Evolutionary conservation across 2,329 filamentous ascomycete species (phyloP).

Genomic region (Fusarium napiforme): DNA sequence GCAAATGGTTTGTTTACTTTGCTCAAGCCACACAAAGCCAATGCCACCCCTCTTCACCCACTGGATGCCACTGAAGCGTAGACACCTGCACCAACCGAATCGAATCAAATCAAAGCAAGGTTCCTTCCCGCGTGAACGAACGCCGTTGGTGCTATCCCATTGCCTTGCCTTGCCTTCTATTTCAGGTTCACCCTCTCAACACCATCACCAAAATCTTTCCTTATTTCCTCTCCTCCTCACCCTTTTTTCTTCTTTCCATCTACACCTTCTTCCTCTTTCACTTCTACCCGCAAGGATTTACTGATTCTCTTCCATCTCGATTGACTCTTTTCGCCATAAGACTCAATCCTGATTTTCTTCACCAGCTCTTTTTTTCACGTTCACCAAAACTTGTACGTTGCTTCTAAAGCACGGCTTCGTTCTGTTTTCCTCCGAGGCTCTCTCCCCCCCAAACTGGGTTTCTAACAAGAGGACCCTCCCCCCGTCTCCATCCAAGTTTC

Average conservation of each 20-base stretch:
- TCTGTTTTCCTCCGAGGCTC: background rate
- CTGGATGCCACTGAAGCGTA: background rate
- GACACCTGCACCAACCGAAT: background rate
- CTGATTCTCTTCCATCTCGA: constrained; percentile 4
- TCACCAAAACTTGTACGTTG: background rate
- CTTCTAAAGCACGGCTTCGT: background rate
- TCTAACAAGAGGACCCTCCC: constrained; percentile 31
- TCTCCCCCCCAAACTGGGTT: background rate
- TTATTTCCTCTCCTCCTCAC: constrained; percentile 13
- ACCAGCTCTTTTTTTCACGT: constrained; percentile 4
- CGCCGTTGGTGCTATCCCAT: constrained; percentile 22
- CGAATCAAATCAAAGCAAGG: constrained; percentile 1
- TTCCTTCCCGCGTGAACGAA: constrained; percentile 10
- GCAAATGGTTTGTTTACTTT: constrained; percentile 43
- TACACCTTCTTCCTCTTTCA: constrained; percentile 1
- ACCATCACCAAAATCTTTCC: constrained; percentile 32
- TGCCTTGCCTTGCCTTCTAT: constrained; percentile 17
- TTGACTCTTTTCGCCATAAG: background rate
- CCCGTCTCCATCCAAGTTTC: constrained; percentile 35
- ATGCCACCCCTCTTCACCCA: constrained; percentile 14
- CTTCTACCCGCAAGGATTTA: constrained; percentile 10
- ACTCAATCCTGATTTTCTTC: constrained; percentile 19
- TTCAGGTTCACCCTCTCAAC: constrained; percentile 29
- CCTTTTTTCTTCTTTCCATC: background rate
- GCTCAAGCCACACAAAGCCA: constrained; percentile 2